Conservation (phyloP, 2,329 filamentous ascomycete genomes). For the Aschersonia sp. region DNA sequence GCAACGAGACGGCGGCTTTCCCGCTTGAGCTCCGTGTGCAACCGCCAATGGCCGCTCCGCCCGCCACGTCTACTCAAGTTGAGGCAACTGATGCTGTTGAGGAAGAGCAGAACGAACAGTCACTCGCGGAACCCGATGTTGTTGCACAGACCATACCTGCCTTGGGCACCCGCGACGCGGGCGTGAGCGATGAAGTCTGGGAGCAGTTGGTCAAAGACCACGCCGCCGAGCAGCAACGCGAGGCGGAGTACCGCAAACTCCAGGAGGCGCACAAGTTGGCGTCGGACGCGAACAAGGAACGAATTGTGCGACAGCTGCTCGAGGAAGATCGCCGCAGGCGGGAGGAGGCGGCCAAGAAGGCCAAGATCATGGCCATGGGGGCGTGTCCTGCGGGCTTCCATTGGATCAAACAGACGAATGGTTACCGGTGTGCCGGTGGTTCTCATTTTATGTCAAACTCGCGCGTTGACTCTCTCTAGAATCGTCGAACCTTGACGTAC, state of each 20-base stretch:
- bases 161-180: conserved; percentile 29
- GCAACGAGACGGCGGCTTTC: neutral
- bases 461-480: too few relatives aligned
- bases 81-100: neutral
- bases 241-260: conserved; percentile 21
- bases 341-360: conserved; percentile 23
- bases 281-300: conserved; percentile 17
- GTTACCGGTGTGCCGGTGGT: too few relatives aligned
- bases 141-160: neutral
- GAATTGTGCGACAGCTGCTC: conserved; percentile 20
- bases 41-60: neutral
- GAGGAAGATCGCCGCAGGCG: conserved; percentile 23
- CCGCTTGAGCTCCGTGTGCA: neutral
- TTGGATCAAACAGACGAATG: too few relatives aligned
- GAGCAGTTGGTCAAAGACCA: conserved; percentile 39
- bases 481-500: too few relatives aligned
- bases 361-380: conserved; percentile 18
- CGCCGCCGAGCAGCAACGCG: conserved; percentile 19
- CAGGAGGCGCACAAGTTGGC: conserved; percentile 13
- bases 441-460: too few relatives aligned
- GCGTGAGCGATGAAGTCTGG: conserved; percentile 47
- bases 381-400: neutral
- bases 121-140: neutral
- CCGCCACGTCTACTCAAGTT: neutral
- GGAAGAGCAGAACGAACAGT: conserved; percentile 2